Base-by-base conservation (phyloP, 257 asterid genomes). In the Asclepias syriaca region DNA sequence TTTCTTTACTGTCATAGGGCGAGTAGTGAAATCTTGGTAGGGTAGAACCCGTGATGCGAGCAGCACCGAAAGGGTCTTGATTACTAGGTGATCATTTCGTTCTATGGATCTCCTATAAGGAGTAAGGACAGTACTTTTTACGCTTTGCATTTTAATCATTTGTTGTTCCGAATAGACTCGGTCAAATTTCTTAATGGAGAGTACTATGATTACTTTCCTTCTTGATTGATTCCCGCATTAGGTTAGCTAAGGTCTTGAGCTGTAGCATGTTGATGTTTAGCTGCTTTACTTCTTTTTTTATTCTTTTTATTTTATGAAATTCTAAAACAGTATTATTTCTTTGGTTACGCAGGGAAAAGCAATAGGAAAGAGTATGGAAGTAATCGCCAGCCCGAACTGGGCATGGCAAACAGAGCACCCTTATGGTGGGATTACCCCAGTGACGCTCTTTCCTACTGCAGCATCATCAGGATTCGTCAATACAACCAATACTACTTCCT, bases 391-490 rank as follows among this genome's bases (percentile, higher is more conserved):
- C 1, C 80, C 86, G 69, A 85, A 83, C 53, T 81, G 87, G 90
- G 71, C 83, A 39, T 71, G 81, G 86, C 76, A 75, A 43, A 75
- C 79, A 40, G 79, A 69, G 3, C 74, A 74, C 72, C 75, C 66
- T 68, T 69, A 75, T 29, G 54, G 74, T n/a, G 85, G 80, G 77
- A 76, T 77, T 74, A 77, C 80, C 61, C 84, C 82, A 39, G 77
- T 74, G 69, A 77, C 85, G 27, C 81, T 85, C 84, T 86, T 87
- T 81, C 84, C 90, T 78, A 82, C 88, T 85, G 98, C 98, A 93
- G 98, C 98, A 93, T 93, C 97, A 93, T 93, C 97, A 91, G 96
- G 98, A 93, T 93, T 93, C 98, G 86, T 85, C 72, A 87, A 81
- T 76, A 72, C 96, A 75, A 84, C 76, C 40, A 71, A 69, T 71